Base-by-base conservation (phyloP, 768 basidiomycete species). In the Auricularia heimuer region DNA sequence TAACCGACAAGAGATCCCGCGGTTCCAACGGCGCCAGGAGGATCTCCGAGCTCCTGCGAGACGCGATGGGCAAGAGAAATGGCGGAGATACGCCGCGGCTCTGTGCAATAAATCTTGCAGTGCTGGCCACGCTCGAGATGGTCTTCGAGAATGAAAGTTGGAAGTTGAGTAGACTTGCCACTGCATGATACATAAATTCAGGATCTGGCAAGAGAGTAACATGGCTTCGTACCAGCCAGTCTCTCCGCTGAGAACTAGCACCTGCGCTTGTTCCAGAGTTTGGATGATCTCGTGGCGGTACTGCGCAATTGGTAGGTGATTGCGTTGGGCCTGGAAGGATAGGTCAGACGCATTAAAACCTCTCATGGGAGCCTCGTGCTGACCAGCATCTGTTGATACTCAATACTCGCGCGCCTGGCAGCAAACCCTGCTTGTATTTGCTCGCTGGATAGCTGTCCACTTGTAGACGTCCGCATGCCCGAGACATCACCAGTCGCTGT, bases 151-250 rank as follows among this genome's bases (percentile, higher is more conserved):
- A 98, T 89, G 76, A 94, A 98, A 0, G 89, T 82, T 3, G 96
- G 96, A 3, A 98, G 85, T 77, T 98, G 96, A 0, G 96, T 98
- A 2, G 94, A 97, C 77, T 99, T 99, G 8, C 96, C 96, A 71
- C 94, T 94, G 68, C 7, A 42, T 62, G 24, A 61, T 21, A 14
- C 24, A 67, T 45, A 70, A 65, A 62, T 62, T 64, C 29, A 21
- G 54, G 60, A 62, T 70, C 68, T 67, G 77, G 78, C 77, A 34
- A 77, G 78, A 34, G 3, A 45, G 36, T 10, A 7, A 54, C n/a
- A 12, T 60, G 11, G 21, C 21, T 14, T 67, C 78, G 66, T 64
- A 84, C 85, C 88, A 90, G 67, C 89, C 88, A 10, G 88, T 90
- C 71, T 90, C 88, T 45, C 88, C 88, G 67, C 88, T 96, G 0